phyloP scores from a whole-genome alignment of 371 early-diverging fungal species.

The Rhizopus stolonifer region DNA sequence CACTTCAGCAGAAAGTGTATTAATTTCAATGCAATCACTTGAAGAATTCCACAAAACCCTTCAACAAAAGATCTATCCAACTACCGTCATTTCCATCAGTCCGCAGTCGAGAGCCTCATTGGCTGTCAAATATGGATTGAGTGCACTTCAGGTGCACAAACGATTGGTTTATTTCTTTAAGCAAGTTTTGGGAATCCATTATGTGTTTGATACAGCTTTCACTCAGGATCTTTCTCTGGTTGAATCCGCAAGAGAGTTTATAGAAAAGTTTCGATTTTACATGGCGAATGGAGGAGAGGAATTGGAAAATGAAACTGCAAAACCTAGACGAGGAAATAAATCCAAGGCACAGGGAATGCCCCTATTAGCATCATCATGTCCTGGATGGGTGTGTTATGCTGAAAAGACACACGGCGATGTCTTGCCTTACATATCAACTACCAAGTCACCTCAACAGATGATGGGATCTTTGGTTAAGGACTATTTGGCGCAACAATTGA shows the following conservation, averaged over 20 bases:
- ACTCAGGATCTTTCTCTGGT: constrained; percentile 82
- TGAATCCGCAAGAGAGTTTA: constrained; percentile 89
- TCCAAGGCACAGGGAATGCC: constrained; percentile 46
- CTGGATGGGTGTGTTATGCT: constrained; percentile 98
- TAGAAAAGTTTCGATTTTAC: constrained; percentile 60
- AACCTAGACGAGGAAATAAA: constrained; percentile 23
- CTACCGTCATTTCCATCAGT: constrained; percentile 79
- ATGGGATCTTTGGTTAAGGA: constrained; percentile 92
- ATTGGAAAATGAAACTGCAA: constrained; percentile 20
- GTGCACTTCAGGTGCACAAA: constrained; percentile 59
- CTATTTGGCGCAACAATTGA: constrained; percentile 52
- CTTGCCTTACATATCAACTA: constrained; percentile 78
- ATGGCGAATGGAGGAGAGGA: constrained; percentile 47
- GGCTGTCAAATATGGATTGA: constrained; percentile 79
- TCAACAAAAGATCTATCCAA: constrained; percentile 62
- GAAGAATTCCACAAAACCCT: constrained; percentile 80
- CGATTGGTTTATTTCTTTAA: constrained; percentile 68
- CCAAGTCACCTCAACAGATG: constrained; percentile 95
- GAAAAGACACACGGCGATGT: constrained; percentile 94
- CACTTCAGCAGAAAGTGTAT: constrained; percentile 94
- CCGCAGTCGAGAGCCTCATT: constrained; percentile 93
- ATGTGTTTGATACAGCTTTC: constrained; percentile 87
- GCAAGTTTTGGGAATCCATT: constrained; percentile 72
- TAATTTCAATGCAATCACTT: constrained; percentile 89
- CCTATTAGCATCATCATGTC: constrained; percentile 83